phyloP scores from a whole-genome alignment of 1,284 basidiomycete species.

The Pseudozyma sp. region DNA sequence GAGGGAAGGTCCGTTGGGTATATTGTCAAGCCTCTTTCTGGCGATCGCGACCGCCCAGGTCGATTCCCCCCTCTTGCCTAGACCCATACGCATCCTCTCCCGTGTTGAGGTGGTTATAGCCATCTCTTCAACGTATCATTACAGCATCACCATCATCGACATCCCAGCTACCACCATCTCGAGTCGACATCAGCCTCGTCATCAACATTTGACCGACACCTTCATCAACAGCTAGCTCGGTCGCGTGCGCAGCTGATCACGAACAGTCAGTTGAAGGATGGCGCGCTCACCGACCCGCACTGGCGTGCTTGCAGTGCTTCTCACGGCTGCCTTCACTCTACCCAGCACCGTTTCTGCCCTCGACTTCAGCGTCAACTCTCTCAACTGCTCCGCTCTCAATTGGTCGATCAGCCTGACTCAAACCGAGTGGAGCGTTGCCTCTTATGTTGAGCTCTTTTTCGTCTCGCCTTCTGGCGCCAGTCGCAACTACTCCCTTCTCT shows the following conservation, averaged over 20 bases:
- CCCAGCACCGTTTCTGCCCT: slow-evolving; percentile 7
- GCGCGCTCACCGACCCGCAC: neutral
- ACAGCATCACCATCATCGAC: neutral
- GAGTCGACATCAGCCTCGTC: too few species aligned
- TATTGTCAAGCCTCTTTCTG: slow-evolving; percentile 6
- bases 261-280: too few species aligned
- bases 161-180: too few species aligned
- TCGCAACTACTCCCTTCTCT: slow-evolving; percentile 32
- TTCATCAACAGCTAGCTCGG: too few species aligned
- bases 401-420: slow-evolving; percentile 19
- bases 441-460: slow-evolving; percentile 30
- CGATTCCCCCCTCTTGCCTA: slow-evolving; percentile 1
- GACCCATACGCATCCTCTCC: neutral
- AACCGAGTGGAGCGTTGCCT: slow-evolving; percentile 29
- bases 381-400: slow-evolving; percentile 25
- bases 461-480: slow-evolving; percentile 1
- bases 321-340: slow-evolving; percentile 1
- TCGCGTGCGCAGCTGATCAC: too few species aligned
- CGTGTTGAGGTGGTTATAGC: too few species aligned
- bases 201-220: too few species aligned
- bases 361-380: slow-evolving; percentile 12
- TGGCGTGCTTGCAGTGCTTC: slow-evolving; percentile 1
- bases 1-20: neutral
- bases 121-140: neutral
- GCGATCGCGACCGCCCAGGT: neutral